Conservation (phyloP, 2,329 filamentous ascomycete genomes). For the Colletotrichum karsti region DNA sequence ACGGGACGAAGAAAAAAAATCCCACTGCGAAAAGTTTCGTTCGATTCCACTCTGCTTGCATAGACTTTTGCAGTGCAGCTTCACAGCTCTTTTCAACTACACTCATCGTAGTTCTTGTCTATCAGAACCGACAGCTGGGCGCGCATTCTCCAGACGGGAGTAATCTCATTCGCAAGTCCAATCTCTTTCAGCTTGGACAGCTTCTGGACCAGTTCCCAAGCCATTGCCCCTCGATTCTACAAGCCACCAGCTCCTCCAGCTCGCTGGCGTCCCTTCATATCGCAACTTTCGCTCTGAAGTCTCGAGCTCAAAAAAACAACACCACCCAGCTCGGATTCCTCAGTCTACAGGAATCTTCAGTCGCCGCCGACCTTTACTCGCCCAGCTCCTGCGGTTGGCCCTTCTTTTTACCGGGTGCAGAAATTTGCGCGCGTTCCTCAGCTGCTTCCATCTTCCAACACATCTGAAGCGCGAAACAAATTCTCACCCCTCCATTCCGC, state of each 20-base stretch:
- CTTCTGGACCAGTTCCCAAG: neutral
- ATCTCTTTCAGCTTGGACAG: constrained; percentile 10
- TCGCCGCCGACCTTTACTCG: neutral
- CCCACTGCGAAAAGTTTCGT: constrained; percentile 21
- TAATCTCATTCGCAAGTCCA: constrained; percentile 16
- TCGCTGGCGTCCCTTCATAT: neutral
- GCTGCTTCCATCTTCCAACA: constrained; percentile 20
- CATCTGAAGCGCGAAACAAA: constrained; percentile 28
- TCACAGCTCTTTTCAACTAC: neutral
- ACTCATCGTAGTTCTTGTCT: neutral
- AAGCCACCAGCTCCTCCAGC: constrained; percentile 10
- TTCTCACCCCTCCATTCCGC: constrained; percentile 26
- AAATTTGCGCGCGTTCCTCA: constrained; percentile 24
- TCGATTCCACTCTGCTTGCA: constrained; percentile 24
- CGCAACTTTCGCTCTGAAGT: neutral
- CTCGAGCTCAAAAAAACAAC: neutral
- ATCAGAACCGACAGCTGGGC: neutral
- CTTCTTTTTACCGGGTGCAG: neutral
- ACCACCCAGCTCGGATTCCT: neutral
- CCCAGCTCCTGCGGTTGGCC: neutral
- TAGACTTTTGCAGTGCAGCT: constrained; percentile 12
- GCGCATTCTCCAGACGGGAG: constrained; percentile 15
- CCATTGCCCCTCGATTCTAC: constrained; percentile 23
- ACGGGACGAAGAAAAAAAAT: constrained; percentile 9
- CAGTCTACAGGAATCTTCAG: neutral